Conservation (phyloP, 495 filamentous ascomycete genomes). For the Penicillium verhagenii region DNA sequence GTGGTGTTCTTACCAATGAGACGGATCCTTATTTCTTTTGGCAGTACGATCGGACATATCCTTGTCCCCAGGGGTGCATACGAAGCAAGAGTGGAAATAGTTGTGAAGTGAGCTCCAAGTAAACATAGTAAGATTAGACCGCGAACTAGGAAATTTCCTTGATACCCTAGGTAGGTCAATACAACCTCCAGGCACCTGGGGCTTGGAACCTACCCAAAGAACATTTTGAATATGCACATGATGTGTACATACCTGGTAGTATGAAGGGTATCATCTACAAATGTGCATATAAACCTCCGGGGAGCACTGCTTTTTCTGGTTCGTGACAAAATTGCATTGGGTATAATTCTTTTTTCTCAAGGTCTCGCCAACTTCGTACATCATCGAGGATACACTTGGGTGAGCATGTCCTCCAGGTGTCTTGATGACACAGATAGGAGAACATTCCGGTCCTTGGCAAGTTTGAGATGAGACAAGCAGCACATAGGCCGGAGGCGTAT, state of each 20-base stretch:
- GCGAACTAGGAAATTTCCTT: too few species aligned
- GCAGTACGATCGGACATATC: constrained; percentile 44
- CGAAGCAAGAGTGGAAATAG: neutral
- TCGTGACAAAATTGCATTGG: constrained; percentile 13
- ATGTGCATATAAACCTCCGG: too few species aligned
- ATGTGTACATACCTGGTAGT: too few species aligned
- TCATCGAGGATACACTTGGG: neutral
- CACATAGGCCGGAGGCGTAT: neutral
- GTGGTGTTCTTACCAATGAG: constrained; percentile 46
- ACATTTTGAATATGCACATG: too few species aligned
- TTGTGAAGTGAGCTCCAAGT: neutral
- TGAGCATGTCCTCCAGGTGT: neutral
- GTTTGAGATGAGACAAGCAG: neutral
- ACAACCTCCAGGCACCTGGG: too few species aligned
- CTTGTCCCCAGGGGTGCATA: constrained; percentile 47
- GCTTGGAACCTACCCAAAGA: too few species aligned
- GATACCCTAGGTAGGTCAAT: too few species aligned
- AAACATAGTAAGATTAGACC: too few species aligned
- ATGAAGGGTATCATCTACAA: too few species aligned
- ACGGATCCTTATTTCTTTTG: constrained; percentile 52
- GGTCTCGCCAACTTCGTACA: constrained; percentile 6
- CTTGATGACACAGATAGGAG: neutral
- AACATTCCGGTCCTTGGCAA: neutral
- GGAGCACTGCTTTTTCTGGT: neutral
- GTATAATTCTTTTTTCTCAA: constrained; percentile 18